Conservation (phyloP, 768 basidiomycete genomes). For the Phaffia tasmanica region DNA sequence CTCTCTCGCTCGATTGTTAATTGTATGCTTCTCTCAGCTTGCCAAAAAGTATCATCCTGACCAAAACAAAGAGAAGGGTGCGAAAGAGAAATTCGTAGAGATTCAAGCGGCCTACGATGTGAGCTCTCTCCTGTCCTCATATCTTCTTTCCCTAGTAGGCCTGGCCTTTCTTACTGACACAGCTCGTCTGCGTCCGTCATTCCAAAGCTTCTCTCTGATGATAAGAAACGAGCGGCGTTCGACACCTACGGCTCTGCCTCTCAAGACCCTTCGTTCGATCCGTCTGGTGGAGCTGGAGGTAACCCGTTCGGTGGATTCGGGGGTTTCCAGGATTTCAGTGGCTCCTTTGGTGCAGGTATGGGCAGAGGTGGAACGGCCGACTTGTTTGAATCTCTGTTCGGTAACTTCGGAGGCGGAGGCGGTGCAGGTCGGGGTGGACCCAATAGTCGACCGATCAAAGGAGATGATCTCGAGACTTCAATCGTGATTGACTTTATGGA, state of each 20-base stretch:
- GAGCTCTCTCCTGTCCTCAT: conserved; percentile 30
- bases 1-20: neutral
- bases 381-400: conserved; percentile 79
- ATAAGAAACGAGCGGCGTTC: conserved; percentile 78
- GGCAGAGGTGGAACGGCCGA: conserved; percentile 40
- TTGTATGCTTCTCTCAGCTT: conserved; percentile 48
- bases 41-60: conserved; percentile 98
- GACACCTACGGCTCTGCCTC: conserved; percentile 89
- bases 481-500: conserved; percentile 78
- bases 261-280: conserved; percentile 87
- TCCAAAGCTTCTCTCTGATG: conserved; percentile 57
- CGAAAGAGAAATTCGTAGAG: conserved; percentile 87
- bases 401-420: conserved; percentile 46
- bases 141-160: neutral
- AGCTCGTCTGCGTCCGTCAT: neutral
- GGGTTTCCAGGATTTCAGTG: conserved; percentile 63
- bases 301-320: conserved; percentile 53
- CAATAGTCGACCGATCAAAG: conserved; percentile 42
- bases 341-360: conserved; percentile 40
- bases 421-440: conserved; percentile 32
- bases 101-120: conserved; percentile 98
- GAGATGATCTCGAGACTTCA: conserved; percentile 69
- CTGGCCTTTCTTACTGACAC: neutral
- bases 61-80: conserved; percentile 70
- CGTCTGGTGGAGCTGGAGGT: conserved; percentile 39